A percentile compares a stretch with the other conserved stretches of the same genome.
phyloP scores from a whole-genome alignment of 1,284 basidiomycete species.

The Ganoderma sinense region DNA sequence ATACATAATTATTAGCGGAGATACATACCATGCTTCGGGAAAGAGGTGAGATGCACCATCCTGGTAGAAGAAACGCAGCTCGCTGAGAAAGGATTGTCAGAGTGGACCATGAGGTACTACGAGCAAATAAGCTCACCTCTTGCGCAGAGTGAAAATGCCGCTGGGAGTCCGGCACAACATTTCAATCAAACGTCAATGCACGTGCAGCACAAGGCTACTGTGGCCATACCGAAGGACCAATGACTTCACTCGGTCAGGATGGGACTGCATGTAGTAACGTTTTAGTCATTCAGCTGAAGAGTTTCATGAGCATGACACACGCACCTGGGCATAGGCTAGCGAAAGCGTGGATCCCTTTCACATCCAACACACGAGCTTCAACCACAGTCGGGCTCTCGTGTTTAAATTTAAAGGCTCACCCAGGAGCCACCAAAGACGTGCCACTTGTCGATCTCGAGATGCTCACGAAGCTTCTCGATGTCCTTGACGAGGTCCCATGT shows the following conservation, averaged over 20 bases:
- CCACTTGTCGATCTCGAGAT: constrained; percentile 81
- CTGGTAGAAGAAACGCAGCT: constrained; percentile 95
- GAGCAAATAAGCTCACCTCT: constrained; percentile 54
- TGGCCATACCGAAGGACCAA: constrained; percentile 78
- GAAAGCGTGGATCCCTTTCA: constrained; percentile 89
- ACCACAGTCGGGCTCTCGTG: not conserved
- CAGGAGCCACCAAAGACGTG: constrained; percentile 93
- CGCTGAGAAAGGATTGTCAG: constrained; percentile 49
- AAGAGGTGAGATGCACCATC: constrained; percentile 83
- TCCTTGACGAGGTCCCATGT: constrained; percentile 96
- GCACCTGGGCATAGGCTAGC: constrained; percentile 86
- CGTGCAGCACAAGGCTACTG: not conserved
- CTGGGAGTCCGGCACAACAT: constrained; percentile 42
- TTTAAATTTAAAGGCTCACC: constrained; percentile 50
- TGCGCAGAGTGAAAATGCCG: constrained; percentile 89
- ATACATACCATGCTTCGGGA: constrained; percentile 83
- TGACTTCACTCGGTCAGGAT: constrained; percentile 83
- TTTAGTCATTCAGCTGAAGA: not conserved
- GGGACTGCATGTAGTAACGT: constrained; percentile 52
- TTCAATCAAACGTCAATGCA: not conserved
- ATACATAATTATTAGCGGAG: not conserved
- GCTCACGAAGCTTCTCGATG: constrained; percentile 82
- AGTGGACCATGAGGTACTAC: not conserved
- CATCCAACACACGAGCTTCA: constrained; percentile 1
- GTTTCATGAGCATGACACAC: not conserved